These are phyloP conservation scores for Vigna trinervia DNA, from an alignment of 306 rosid species.

Conservation along the genomic window DNA sequence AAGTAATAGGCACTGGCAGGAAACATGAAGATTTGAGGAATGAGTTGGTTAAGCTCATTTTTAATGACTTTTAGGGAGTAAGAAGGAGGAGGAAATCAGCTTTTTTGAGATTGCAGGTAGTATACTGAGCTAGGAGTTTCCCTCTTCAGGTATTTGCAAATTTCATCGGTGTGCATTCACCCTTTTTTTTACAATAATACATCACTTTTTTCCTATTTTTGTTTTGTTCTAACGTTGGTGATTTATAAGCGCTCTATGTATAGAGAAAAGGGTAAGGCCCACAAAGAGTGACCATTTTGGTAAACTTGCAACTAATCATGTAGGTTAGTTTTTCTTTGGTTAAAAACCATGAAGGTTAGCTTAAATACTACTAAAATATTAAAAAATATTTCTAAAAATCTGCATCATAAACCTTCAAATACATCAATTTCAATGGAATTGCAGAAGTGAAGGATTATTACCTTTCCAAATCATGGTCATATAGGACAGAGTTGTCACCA, in stretches of 20 bases:
- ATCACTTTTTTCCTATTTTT: neutral
- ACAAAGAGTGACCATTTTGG: conserved; percentile 5
- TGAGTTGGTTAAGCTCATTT: neutral
- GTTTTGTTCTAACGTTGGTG: neutral
- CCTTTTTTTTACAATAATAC: neutral
- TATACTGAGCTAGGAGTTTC: neutral
- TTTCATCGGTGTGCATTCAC: neutral
- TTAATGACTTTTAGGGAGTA: neutral
- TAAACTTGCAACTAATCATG: conserved; percentile 17
- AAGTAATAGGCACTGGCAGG: neutral
- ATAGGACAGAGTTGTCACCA: conserved; percentile 84
- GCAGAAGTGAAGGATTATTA: conserved; percentile 38
- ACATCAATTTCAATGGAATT: conserved; percentile 22
- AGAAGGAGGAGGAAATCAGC: neutral
- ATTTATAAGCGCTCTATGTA: neutral
- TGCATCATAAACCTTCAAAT: conserved; percentile 33
- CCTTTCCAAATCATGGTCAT: conserved; percentile 97
- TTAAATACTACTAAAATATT: conserved; percentile 15
- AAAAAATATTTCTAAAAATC: conserved; percentile 1
- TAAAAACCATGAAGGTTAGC: too few relatives aligned
- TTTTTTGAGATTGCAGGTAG: neutral
- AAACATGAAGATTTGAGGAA: neutral
- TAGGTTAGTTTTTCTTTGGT: neutral
- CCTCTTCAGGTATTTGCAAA: neutral
- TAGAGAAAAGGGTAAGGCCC: conserved; percentile 5